A percentile compares a stretch with the other conserved stretches of the same genome.
Conservation (phyloP, 331 rosid species). For the Arachis monticola region DNA sequence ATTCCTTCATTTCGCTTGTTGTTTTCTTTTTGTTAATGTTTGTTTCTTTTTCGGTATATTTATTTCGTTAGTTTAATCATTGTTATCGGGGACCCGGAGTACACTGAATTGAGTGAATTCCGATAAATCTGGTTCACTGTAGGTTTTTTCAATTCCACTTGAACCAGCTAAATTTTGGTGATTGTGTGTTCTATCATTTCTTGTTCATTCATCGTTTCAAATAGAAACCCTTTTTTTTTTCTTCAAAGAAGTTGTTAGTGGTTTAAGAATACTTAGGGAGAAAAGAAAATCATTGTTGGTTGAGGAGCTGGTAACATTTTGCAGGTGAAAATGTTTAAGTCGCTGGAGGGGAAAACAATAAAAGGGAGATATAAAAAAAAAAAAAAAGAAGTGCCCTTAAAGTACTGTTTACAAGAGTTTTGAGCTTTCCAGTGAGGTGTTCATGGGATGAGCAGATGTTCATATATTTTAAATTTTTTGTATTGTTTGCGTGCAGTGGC, state of each 20-base stretch:
- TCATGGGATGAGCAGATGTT: not conserved
- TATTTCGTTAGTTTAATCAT: slow-evolving; percentile 1
- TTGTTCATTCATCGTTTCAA: not conserved
- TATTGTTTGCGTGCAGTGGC: slow-evolving; percentile 23
- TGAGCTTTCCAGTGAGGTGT: slow-evolving; percentile 4
- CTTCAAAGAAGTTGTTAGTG: too few species aligned
- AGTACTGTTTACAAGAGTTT: not conserved
- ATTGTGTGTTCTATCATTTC: slow-evolving; percentile 5
- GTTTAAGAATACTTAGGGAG: too few species aligned
- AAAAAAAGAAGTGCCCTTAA: not conserved
- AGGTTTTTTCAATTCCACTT: not conserved
- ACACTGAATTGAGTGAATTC: not conserved
- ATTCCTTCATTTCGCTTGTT: slow-evolving; percentile 5
- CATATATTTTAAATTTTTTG: not conserved
- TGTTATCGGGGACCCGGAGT: not conserved
- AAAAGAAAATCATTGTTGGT: not conserved
- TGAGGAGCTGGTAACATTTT: slow-evolving; percentile 26
- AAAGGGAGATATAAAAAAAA: too few species aligned
- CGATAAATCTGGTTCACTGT: not conserved
- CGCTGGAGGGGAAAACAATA: not conserved
- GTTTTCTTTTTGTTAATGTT: too few species aligned
- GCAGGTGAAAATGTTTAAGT: not conserved
- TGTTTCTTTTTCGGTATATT: not conserved
- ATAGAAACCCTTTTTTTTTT: too few species aligned
- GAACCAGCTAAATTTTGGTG: not conserved